Base-by-base conservation (phyloP, 1,284 basidiomycete species). In the Pascua sp. region DNA sequence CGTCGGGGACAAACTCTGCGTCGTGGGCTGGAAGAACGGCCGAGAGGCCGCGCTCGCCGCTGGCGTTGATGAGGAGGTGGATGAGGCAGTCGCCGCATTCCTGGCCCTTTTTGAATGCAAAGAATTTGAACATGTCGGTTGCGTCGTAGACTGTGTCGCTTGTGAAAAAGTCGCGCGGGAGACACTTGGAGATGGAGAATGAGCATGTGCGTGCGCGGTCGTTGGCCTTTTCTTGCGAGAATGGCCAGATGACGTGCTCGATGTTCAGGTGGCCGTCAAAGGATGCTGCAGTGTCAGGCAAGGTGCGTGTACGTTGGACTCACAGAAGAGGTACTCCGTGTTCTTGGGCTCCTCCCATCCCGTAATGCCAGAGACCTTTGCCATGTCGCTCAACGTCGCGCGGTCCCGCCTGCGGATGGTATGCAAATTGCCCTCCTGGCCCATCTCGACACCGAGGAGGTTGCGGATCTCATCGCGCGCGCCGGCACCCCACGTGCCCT, bases 31-130 rank as follows among this genome's bases (percentile, higher is more conserved):
- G 77, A 9, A 78, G 54, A 56, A 78, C 67, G 0, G 72, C 75
- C 10, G 62, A 62, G 4, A 78, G 54, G 0, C 76, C 77, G 9
- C 63, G 63, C 40, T 60, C 51, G 9, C 75, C 76, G 10, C 72
- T 75, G 5, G 65, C 61, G 11, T 51, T 53, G n/a, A 75, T 49
- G 12, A 78, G 59, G 5, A 67, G 69, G 10, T 53, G 59, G 51
- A 77, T 71, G 13, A 77, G 55, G 56, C 77, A 78, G 54, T 76
- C 75, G 7, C 76, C 77, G 50, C 75, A 77, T 18, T 60, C 24
- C 24, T 32, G 15, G 39, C 66, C 66, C 39, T 69, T 48, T 11
- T 56, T 59, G 51, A 75, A 78, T 2, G 74, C 64, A 8, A 77
- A 38, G 11, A 59, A 56, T 15, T 59, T 66, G 62, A 78, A 72